These are phyloP conservation scores for Ceratobasidium papillatum DNA, from an alignment of 1,284 basidiomycete species.

Conservation along the genomic window DNA sequence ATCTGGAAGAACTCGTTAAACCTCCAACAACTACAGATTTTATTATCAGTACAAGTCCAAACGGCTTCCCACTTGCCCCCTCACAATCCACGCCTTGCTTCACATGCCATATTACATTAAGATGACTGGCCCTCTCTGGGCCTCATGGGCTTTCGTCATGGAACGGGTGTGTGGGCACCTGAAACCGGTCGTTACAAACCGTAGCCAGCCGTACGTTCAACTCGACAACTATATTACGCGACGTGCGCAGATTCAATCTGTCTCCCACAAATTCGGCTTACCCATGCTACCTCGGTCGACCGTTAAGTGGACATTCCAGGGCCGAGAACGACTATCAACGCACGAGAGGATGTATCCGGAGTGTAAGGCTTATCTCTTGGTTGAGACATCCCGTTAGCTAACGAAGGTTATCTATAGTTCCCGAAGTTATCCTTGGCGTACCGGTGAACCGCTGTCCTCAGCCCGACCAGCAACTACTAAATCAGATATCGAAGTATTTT, in stretches of 20 bases:
- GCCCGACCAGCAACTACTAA: not conserved
- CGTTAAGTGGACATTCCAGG: not conserved
- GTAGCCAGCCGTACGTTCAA: slow-evolving; percentile 47
- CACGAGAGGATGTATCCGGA: not conserved
- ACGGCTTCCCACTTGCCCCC: slow-evolving; percentile 53
- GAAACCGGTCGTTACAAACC: slow-evolving; percentile 47
- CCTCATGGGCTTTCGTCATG: slow-evolving; percentile 58
- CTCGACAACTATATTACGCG: slow-evolving; percentile 48
- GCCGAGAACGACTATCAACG: not conserved
- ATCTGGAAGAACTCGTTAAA: not conserved
- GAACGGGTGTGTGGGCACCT: slow-evolving; percentile 49
- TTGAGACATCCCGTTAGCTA: not conserved
- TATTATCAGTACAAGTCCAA: slow-evolving; percentile 55
- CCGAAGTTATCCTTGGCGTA: not conserved
- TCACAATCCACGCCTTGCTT: slow-evolving; percentile 57
- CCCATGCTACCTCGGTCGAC: not conserved
- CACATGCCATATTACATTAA: slow-evolving; percentile 54
- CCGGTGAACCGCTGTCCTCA: not conserved
- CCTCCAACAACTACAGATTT: slow-evolving; percentile 48
- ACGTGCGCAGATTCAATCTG: slow-evolving; percentile 44
- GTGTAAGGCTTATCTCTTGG: not conserved
- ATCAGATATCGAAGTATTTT: slow-evolving; percentile 10
- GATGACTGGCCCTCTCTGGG: slow-evolving; percentile 55
- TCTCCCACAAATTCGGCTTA: not conserved
- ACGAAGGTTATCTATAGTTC: not conserved